Evolutionary conservation across 805 yeast genomes (phyloP).

Genomic region (Lachancea nothofagi): DNA sequence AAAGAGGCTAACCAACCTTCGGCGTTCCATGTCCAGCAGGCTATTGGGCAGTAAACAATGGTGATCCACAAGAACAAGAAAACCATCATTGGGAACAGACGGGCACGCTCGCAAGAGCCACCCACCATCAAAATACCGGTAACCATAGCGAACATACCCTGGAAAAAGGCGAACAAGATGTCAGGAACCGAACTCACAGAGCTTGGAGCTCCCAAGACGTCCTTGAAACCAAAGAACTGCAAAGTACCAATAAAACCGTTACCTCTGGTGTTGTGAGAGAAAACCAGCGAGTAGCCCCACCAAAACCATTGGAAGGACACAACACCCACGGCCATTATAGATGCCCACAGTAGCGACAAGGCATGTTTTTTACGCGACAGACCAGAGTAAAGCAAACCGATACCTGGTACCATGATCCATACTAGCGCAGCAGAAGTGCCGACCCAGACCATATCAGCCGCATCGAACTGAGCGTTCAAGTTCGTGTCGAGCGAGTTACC

Average conservation of each 20-base stretch:
- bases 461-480: constrained; percentile 62
- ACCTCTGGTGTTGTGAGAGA: constrained; percentile 57
- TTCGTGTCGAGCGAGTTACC: constrained; percentile 73
- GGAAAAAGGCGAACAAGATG: constrained; percentile 82
- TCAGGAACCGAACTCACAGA: constrained; percentile 74
- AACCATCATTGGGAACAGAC: constrained; percentile 94
- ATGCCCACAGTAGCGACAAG: constrained; percentile 89
- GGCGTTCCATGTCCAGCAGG: constrained; percentile 96
- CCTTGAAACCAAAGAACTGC: constrained; percentile 71
- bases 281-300: constrained; percentile 93
- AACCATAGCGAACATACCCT: constrained; percentile 93
- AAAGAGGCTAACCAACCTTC: constrained; percentile 81
- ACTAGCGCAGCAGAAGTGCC: constrained; percentile 74
- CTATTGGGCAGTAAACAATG: constrained; percentile 91
- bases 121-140: constrained; percentile 94
- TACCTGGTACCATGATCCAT: constrained; percentile 95
- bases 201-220: constrained; percentile 77
- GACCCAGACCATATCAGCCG: constrained; percentile 82
- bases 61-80: constrained; percentile 93
- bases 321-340: constrained; percentile 79
- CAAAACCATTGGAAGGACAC: constrained; percentile 95
- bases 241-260: constrained; percentile 75
- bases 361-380: constrained; percentile 93
- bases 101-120: constrained; percentile 96
- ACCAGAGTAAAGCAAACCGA: constrained; percentile 90